Base-by-base conservation (phyloP, 2,329 filamentous ascomycete genomes). In the Colletotrichum tabaci region DNA sequence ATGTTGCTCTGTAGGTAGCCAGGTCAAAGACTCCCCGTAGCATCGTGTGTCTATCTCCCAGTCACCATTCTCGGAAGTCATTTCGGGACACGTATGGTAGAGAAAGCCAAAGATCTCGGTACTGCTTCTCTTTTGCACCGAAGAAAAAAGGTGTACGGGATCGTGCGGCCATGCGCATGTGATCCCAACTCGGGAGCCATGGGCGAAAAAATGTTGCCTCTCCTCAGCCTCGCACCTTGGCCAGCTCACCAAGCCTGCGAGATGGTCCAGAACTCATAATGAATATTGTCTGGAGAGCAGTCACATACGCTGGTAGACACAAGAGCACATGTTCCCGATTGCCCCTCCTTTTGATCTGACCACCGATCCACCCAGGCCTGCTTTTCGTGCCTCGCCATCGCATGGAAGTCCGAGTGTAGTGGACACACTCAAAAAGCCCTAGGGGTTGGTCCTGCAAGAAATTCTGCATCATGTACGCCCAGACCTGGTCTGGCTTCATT, bases 391-490 rank as follows among this genome's bases (percentile, higher is more conserved):
- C 35, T 61, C 58, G 4, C 23, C 44, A 71, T 52, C 64, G 21
- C 38, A 38, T 44, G 47, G 16, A 26, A 55, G 23, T 40, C 50
- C 44, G 26, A 52, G 40, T 26, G 16, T 60, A 53, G 52, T 23
- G 53, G 35, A 26, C 38, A 55, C 47, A 61, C 15, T 47, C 16
- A n/a, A 44, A 23, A 49, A 42, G 21, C 18, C 38, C 42, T 44
- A 52, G 38, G 58, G 47, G 65, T 21, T 63, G 38, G 56, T 68
- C 46, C 60, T 69, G 67, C 72, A 71, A 68, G 71, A 52, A 72
- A 74, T 68, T 42, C 67, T 74, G 73, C 73, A 73, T 69, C 65
- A 74, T 74, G 62, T 66, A 69, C 68, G 62, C 72, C 64, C 71
- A 70, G 72, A 74, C 61, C 46, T 58, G 40, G 53, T 61, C 52